Conservation (phyloP, 345 rosid species). For the Carallia brachiata region DNA sequence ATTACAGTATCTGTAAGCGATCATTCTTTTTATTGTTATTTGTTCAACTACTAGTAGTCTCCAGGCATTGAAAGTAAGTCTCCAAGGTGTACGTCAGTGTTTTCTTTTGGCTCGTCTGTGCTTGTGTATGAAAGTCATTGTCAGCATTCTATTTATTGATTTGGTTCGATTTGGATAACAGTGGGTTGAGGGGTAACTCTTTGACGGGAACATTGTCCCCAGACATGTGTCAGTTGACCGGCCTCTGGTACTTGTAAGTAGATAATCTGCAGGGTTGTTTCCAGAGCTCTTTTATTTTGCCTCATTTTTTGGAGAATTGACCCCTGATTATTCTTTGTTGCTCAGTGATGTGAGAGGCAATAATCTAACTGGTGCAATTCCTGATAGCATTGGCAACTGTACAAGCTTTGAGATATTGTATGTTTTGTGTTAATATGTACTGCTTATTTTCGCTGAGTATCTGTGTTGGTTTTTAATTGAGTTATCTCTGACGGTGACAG, state of each 20-base stretch:
- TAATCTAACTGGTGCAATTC: slow-evolving; percentile 72
- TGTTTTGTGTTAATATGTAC: slow-evolving; percentile 2
- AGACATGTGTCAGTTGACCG: slow-evolving; percentile 91
- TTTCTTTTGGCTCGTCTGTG: not conserved
- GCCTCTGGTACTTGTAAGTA: slow-evolving; percentile 97
- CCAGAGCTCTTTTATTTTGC: not conserved
- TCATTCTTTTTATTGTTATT: too few relatives aligned
- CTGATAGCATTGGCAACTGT: slow-evolving; percentile 91
- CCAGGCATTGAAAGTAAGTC: too few relatives aligned
- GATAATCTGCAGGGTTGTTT: not conserved
- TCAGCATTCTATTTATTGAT: not conserved
- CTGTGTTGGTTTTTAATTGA: not conserved
- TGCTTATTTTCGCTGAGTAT: too few relatives aligned
- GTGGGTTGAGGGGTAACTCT: slow-evolving; percentile 82
- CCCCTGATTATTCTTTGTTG: not conserved
- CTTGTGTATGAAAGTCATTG: not conserved
- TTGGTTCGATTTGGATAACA: slow-evolving; percentile 17
- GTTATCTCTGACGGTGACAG: slow-evolving; percentile 24
- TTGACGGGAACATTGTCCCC: slow-evolving; percentile 76
- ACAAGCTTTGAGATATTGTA: slow-evolving; percentile 95
- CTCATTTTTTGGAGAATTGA: not conserved
- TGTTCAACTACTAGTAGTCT: too few relatives aligned
- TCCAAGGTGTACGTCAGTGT: not conserved
- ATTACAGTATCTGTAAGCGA: slow-evolving; percentile 80
- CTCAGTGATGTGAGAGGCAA: slow-evolving; percentile 94